These are phyloP conservation scores for Chamaecyparis obtusa DNA, from an alignment of 75 land plant species.

Conservation along the genomic window DNA sequence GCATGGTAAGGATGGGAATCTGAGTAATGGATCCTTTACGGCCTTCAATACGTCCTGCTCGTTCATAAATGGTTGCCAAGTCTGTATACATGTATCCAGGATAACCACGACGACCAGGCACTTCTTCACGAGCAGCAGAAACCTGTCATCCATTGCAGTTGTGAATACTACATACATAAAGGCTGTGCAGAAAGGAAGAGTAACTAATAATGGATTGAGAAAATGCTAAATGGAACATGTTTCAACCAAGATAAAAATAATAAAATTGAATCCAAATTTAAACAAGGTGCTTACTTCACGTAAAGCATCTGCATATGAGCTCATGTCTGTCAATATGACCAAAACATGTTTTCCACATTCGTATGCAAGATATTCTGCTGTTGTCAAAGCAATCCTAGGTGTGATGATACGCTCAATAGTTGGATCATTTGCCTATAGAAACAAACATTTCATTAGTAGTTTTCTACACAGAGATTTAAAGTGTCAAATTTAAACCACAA, in stretches of 20 bases:
- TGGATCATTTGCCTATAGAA: constrained; percentile 91
- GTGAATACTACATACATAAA: background rate
- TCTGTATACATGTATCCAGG: constrained; percentile 99
- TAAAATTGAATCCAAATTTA: background rate
- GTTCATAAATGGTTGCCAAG: constrained; percentile 95
- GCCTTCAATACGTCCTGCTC: constrained; percentile 98
- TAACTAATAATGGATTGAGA: background rate
- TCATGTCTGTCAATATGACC: constrained; percentile 93
- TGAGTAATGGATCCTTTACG: constrained; percentile 97
- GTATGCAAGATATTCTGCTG: constrained; percentile 98
- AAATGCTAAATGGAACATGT: background rate
- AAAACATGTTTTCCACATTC: constrained; percentile 98
- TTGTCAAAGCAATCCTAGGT: constrained; percentile 97
- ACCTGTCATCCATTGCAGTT: constrained; percentile 46
- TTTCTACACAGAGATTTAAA: background rate
- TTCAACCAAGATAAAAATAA: background rate
- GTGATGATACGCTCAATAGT: constrained; percentile 99
- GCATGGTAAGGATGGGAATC: constrained; percentile 98
- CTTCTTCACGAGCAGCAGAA: constrained; percentile 98
- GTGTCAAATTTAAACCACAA: background rate
- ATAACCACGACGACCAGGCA: constrained; percentile 99
- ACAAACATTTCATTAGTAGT: background rate
- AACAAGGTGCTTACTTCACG: constrained; percentile 72
- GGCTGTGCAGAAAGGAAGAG: background rate
- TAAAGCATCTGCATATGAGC: constrained; percentile 98